Percentiles rank a stretch among this genome's conserved stretches.
Evolutionary conservation across 2,329 filamentous ascomycete genomes (phyloP).

Genomic region (Penicillium sp.): DNA sequence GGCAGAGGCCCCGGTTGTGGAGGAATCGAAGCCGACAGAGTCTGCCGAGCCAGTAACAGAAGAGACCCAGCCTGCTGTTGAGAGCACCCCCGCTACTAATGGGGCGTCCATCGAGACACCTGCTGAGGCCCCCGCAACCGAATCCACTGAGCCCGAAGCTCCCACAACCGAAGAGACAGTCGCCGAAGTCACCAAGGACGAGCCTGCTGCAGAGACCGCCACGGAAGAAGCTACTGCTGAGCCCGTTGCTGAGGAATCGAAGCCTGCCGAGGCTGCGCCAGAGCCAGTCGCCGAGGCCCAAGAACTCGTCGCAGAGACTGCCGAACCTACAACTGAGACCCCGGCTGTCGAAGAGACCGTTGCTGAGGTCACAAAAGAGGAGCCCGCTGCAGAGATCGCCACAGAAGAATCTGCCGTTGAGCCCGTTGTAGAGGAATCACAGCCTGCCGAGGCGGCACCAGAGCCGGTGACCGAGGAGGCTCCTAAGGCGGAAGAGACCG

Average conservation of each 20-base stretch:
- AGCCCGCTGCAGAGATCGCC: slow-evolving; percentile 10
- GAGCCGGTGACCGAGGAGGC: background rate
- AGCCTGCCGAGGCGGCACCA: background rate
- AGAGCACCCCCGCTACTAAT: background rate
- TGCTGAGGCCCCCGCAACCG: background rate
- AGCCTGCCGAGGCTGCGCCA: background rate
- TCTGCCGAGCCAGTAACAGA: background rate
- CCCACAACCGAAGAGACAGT: background rate
- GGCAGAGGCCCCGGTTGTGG: background rate
- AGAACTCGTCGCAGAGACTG: background rate
- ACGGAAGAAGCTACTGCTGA: background rate
- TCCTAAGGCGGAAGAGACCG: slow-evolving; percentile 25
- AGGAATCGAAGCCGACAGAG: slow-evolving; percentile 8
- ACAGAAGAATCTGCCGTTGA: slow-evolving; percentile 10
- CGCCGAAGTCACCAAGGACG: background rate
- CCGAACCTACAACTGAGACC: background rate
- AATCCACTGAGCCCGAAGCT: background rate
- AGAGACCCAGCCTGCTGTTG: background rate
- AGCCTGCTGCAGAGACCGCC: background rate
- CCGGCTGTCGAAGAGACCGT: slow-evolving; percentile 2
- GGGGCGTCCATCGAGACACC: background rate
- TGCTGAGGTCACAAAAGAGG: slow-evolving; percentile 5
- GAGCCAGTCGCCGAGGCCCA: background rate
- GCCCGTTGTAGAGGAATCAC: slow-evolving; percentile 7
- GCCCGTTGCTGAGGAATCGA: background rate